Evolutionary conservation across 306 rosid species (phyloP).

Genomic region (Astragalus glycyphyllos): DNA sequence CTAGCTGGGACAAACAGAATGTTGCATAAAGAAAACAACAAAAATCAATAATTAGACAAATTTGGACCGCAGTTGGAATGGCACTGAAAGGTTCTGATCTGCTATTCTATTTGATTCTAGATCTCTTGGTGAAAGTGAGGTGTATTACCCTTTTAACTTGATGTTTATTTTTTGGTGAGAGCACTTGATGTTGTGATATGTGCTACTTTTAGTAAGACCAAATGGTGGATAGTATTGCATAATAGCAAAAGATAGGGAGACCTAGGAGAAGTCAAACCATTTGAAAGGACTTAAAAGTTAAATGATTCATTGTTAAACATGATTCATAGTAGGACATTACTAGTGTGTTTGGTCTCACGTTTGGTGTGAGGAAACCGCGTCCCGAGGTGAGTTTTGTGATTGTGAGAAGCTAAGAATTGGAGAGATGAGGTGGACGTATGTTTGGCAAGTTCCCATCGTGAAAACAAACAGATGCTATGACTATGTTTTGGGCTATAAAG

Average conservation of each 20-base stretch:
- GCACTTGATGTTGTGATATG: not conserved
- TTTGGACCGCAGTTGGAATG: not conserved
- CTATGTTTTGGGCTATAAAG: too few relatives aligned
- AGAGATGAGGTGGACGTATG: too few relatives aligned
- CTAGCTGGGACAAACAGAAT: slow-evolving; percentile 6
- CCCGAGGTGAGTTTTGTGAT: too few relatives aligned
- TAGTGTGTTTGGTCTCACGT: too few relatives aligned
- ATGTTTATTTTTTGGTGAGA: too few relatives aligned
- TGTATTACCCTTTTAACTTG: not conserved
- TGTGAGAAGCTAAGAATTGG: too few relatives aligned
- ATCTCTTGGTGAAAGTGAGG: not conserved
- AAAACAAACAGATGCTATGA: too few relatives aligned
- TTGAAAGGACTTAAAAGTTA: not conserved
- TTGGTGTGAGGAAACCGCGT: too few relatives aligned
- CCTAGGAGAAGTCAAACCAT: not conserved
- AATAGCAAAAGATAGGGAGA: not conserved
- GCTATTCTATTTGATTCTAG: not conserved
- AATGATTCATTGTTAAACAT: not conserved
- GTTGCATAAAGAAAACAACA: too few relatives aligned
- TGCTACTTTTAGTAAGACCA: not conserved
- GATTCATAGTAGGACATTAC: slow-evolving; percentile 4
- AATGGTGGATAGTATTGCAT: too few relatives aligned
- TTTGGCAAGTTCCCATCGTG: too few relatives aligned
- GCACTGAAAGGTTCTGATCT: not conserved
- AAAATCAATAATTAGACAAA: too few relatives aligned